phyloP scores from a whole-genome alignment of 805 yeast species.

The Sugiyamaella mastotermitis region DNA sequence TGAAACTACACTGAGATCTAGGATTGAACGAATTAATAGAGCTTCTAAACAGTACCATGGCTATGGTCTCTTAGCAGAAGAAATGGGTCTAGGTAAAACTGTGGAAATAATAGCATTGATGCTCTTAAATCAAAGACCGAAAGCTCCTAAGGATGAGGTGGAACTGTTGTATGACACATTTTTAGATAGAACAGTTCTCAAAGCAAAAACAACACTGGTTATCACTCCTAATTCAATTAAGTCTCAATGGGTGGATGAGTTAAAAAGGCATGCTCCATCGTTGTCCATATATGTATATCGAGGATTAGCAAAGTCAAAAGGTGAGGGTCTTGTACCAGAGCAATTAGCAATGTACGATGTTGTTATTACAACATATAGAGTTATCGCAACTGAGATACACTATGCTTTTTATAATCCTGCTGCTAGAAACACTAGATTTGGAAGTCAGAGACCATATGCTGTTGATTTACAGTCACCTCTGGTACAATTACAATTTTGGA shows the following conservation, averaged over 20 bases:
- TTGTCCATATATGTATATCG: conserved; percentile 57
- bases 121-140: conserved; percentile 48
- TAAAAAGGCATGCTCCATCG: conserved; percentile 51
- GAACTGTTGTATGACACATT: conserved; percentile 29
- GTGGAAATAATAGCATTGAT: conserved; percentile 72
- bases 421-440: conserved; percentile 11
- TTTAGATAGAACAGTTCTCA: conserved; percentile 41
- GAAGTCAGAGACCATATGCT: conserved; percentile 5
- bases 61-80: conserved; percentile 78
- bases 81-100: conserved; percentile 97
- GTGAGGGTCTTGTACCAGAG: conserved; percentile 29
- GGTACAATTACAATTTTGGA: conserved; percentile 77
- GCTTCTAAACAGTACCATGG: conserved; percentile 30
- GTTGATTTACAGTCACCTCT: conserved; percentile 53
- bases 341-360: conserved; percentile 60
- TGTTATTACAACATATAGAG: conserved; percentile 71
- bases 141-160: neutral
- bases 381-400: conserved; percentile 69
- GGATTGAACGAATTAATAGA: conserved; percentile 3
- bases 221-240: conserved; percentile 82
- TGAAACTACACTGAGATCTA: conserved; percentile 6
- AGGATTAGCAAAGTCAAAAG: conserved; percentile 43
- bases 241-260: conserved; percentile 81
- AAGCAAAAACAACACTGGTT: conserved; percentile 67
- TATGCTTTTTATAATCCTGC: conserved; percentile 66